Evolutionary conservation across 2,329 filamentous ascomycete species (phyloP).

Genomic region (Gremmenia infestans): DNA sequence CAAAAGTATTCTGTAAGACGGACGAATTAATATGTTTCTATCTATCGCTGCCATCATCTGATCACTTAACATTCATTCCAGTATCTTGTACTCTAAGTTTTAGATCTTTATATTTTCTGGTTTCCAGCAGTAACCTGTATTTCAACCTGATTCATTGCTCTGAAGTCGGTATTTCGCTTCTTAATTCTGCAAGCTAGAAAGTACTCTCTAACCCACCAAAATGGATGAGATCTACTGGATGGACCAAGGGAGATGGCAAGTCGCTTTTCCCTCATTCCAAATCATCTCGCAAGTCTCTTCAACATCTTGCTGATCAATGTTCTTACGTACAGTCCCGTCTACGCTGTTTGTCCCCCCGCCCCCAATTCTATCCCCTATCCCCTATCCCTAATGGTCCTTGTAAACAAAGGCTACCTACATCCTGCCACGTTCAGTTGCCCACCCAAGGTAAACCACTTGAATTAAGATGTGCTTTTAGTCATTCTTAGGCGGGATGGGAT

Average conservation of each 20-base stretch:
- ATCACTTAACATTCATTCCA: not conserved
- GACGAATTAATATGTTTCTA: not conserved
- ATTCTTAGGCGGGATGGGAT: slow-evolving; percentile 96
- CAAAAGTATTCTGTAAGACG: not conserved
- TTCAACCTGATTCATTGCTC: not conserved
- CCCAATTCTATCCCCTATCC: not conserved
- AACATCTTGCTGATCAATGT: not conserved
- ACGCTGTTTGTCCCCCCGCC: not conserved
- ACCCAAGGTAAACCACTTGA: no score
- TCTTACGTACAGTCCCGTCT: not conserved
- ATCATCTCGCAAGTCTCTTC: not conserved
- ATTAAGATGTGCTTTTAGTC: slow-evolving; percentile 39
- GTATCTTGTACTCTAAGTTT: not conserved
- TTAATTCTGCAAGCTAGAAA: not conserved
- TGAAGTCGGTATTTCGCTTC: not conserved
- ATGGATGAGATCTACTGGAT: slow-evolving; percentile 4
- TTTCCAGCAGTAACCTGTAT: no score
- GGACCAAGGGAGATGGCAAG: slow-evolving; percentile 6
- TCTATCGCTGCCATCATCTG: not conserved
- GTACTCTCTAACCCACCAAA: not conserved
- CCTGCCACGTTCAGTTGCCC: no score
- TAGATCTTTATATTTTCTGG: no score
- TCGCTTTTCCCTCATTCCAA: not conserved
- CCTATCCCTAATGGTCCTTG: not conserved
- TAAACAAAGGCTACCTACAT: not conserved